These are phyloP conservation scores for Tylopilus plumbeoviolaceoides DNA, from an alignment of 768 basidiomycete species.

Conservation along the genomic window DNA sequence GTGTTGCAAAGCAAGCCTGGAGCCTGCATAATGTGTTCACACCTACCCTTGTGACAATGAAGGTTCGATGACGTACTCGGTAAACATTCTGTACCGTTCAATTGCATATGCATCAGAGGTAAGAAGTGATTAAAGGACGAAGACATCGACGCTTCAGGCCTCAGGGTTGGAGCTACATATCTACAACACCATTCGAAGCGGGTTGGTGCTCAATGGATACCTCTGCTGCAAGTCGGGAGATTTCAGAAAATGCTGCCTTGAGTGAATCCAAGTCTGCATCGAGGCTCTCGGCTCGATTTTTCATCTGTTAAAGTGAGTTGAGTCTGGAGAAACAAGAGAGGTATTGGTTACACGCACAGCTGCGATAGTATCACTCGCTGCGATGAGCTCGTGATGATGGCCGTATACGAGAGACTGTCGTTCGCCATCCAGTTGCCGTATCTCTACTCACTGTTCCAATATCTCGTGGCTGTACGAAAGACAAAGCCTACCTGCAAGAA, in stretches of 20 bases:
- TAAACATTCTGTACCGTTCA: neutral
- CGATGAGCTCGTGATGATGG: constrained; percentile 92
- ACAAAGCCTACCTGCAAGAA: constrained; percentile 53
- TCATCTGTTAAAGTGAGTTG: constrained; percentile 58
- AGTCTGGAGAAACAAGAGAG: neutral
- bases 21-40: constrained; percentile 7
- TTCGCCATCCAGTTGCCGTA: constrained; percentile 82
- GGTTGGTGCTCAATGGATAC: constrained; percentile 46
- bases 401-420: constrained; percentile 91
- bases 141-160: neutral
- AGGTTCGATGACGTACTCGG: constrained; percentile 5
- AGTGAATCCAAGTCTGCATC: constrained; percentile 82
- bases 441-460: constrained; percentile 49
- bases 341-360: constrained; percentile 45
- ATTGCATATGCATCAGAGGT: neutral
- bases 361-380: constrained; percentile 88
- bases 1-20: constrained; percentile 12
- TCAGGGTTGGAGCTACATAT: neutral
- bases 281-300: constrained; percentile 77
- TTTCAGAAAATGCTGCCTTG: constrained; percentile 78
- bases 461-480: neutral
- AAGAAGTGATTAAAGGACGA: no score
- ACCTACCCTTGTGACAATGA: neutral
- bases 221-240: constrained; percentile 72
- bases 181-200: neutral